phyloP scores from a whole-genome alignment of 441 rosid genomes.

The Eutrema salsugineum region DNA sequence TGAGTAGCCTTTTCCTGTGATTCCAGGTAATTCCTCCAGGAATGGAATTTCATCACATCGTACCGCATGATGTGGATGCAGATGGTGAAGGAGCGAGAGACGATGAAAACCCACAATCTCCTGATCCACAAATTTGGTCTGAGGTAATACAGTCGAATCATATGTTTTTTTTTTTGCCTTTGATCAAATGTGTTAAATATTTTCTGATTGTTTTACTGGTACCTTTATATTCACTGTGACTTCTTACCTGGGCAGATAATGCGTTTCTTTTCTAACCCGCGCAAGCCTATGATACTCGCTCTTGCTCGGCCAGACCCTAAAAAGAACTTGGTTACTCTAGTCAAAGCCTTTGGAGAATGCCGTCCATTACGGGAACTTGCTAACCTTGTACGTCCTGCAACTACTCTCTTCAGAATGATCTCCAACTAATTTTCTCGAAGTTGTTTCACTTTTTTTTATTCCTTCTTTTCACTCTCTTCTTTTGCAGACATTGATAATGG shows the following conservation, averaged over 20 bases:
- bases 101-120: constrained; percentile 60
- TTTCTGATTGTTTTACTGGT: not conserved
- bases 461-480: not conserved
- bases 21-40: constrained; percentile 92
- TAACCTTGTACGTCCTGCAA: constrained; percentile 61
- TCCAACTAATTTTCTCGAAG: not conserved
- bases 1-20: not conserved
- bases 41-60: constrained; percentile 93
- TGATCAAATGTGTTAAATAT: not conserved
- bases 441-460: not conserved
- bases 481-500: constrained; percentile 91
- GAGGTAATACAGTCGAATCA: constrained; percentile 49
- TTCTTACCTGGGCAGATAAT: constrained; percentile 57
- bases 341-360: constrained; percentile 98
- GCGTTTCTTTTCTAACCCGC: constrained; percentile 91
- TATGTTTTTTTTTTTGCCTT: not conserved
- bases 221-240: constrained; percentile 13
- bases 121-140: constrained; percentile 89
- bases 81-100: constrained; percentile 66
- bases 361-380: constrained; percentile 84
- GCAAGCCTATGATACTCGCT: constrained; percentile 95
- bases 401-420: not conserved
- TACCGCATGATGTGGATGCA: constrained; percentile 72
- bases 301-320: constrained; percentile 99
- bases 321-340: constrained; percentile 90